phyloP scores from a whole-genome alignment of 352 stramenopile species.

The Phytophthora boehmeriae region DNA sequence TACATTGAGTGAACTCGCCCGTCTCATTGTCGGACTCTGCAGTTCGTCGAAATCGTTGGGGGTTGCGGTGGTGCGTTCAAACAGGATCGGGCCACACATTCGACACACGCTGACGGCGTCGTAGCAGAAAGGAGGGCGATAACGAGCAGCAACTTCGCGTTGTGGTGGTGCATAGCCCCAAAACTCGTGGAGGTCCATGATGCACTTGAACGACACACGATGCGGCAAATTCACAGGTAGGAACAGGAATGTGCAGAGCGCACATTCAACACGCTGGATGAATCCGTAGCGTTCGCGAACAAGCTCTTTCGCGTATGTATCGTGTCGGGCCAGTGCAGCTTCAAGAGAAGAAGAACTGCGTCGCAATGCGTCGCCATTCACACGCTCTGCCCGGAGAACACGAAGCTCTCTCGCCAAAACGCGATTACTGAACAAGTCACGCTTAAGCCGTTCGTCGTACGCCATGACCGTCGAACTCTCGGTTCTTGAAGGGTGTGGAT shows the following conservation, averaged over 20 bases:
- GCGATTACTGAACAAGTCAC: conserved; percentile 46
- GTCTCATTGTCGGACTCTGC: conserved; percentile 12
- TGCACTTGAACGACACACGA: conserved; percentile 77
- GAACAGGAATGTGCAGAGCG: conserved; percentile 62
- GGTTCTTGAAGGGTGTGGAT: conserved; percentile 19
- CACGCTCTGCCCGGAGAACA: conserved; percentile 49
- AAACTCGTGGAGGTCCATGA: conserved; percentile 73
- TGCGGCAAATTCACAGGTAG: conserved; percentile 65
- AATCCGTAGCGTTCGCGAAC: conserved; percentile 66
- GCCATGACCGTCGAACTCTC: conserved; percentile 48
- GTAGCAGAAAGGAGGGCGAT: conserved; percentile 70
- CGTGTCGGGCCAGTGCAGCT: conserved; percentile 30
- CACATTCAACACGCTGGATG: conserved; percentile 64
- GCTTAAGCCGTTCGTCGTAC: conserved; percentile 50
- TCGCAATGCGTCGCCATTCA: conserved; percentile 27
- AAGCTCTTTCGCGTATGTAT: conserved; percentile 59
- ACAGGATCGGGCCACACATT: conserved; percentile 80
- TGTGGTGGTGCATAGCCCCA: conserved; percentile 65
- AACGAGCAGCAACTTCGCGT: conserved; percentile 48
- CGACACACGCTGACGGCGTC: conserved; percentile 73
- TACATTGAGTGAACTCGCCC: conserved; percentile 17
- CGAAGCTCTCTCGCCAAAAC: conserved; percentile 61
- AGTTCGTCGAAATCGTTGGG: conserved; percentile 25
- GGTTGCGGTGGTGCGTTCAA: conserved; percentile 43
- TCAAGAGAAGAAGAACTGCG: conserved; percentile 21